A percentile compares a stretch with the other conserved stretches of the same genome.
Conservation (phyloP, 2,329 filamentous ascomycete genomes). For the Eutypella sp. region DNA sequence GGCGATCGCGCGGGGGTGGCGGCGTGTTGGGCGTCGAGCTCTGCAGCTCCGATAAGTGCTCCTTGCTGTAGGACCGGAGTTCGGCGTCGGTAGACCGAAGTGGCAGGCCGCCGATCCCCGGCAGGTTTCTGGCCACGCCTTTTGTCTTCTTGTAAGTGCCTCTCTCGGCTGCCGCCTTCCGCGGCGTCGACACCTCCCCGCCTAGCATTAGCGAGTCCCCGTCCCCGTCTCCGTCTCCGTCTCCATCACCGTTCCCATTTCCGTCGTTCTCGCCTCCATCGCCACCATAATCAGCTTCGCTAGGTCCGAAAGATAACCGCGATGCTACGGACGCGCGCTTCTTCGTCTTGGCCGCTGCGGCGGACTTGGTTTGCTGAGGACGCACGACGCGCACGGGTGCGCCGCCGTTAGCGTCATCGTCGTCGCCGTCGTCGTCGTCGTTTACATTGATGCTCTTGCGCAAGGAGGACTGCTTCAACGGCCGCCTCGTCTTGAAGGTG, state of each 20-base stretch:
- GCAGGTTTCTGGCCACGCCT: conserved; percentile 38
- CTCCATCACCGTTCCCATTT: too few species aligned
- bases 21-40: conserved; percentile 82
- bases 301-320: conserved; percentile 71
- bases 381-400: conserved; percentile 46
- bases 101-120: conserved; percentile 45
- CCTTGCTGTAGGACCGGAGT: conserved; percentile 77
- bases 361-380: conserved; percentile 41
- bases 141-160: conserved; percentile 60
- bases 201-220: conserved; percentile 32
- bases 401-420: conserved; percentile 39
- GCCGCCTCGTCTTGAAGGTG: conserved; percentile 46
- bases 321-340: conserved; percentile 58
- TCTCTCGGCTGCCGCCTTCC: conserved; percentile 61
- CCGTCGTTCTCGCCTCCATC: too few species aligned
- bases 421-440: conserved; percentile 31
- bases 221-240: conserved; percentile 47
- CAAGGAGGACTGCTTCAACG: conserved; percentile 53
- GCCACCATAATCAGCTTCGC: too few species aligned
- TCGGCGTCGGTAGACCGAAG: conserved; percentile 54
- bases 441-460: conserved; percentile 50
- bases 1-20: conserved; percentile 27
- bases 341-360: conserved; percentile 54
- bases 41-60: conserved; percentile 80
- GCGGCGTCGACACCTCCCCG: conserved; percentile 53